Evolutionary conservation across 345 rosid genomes (phyloP).

Genomic region (Populus tremula): DNA sequence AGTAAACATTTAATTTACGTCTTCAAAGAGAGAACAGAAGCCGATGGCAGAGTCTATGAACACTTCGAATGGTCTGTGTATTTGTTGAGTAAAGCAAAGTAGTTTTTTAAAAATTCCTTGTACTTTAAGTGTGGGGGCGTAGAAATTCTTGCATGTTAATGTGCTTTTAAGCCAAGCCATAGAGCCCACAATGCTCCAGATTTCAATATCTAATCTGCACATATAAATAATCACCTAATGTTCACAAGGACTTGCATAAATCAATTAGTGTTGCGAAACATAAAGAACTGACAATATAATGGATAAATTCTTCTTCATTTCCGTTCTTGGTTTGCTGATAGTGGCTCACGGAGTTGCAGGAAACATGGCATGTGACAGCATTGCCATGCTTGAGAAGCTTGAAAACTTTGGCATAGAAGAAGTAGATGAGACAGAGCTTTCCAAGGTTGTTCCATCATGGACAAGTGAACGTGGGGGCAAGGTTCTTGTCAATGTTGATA

Average conservation of each 20-base stretch:
- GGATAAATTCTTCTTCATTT: constrained; percentile 49
- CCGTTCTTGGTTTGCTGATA: constrained; percentile 48
- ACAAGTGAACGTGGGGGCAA: constrained; percentile 54
- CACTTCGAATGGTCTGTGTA: constrained; percentile 38
- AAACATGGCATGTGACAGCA: constrained; percentile 32
- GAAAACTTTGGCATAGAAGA: constrained; percentile 52
- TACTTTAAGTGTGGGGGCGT: constrained; percentile 76
- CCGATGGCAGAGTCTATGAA: constrained; percentile 26
- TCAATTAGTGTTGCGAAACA: constrained; percentile 39
- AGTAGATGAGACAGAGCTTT: constrained; percentile 39
- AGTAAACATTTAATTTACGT: constrained; percentile 14
- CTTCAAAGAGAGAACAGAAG: constrained; percentile 13
- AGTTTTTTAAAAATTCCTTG: constrained; percentile 57
- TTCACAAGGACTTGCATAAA: constrained; percentile 40
- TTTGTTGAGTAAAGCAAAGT: constrained; percentile 87
- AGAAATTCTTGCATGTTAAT: constrained; percentile 61
- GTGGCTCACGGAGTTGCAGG: constrained; percentile 49
- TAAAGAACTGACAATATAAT: constrained; percentile 34
- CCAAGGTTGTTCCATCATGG: constrained; percentile 40
- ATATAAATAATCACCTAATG: constrained; percentile 43
- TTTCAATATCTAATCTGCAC: constrained; percentile 44
- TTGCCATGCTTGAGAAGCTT: constrained; percentile 50
- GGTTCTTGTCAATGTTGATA: constrained; percentile 86
- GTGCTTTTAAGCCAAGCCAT: constrained; percentile 93
- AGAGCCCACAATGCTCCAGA: constrained; percentile 39